Conservation (phyloP, 2,329 filamentous ascomycete species). For the Pyrenophora teres region DNA sequence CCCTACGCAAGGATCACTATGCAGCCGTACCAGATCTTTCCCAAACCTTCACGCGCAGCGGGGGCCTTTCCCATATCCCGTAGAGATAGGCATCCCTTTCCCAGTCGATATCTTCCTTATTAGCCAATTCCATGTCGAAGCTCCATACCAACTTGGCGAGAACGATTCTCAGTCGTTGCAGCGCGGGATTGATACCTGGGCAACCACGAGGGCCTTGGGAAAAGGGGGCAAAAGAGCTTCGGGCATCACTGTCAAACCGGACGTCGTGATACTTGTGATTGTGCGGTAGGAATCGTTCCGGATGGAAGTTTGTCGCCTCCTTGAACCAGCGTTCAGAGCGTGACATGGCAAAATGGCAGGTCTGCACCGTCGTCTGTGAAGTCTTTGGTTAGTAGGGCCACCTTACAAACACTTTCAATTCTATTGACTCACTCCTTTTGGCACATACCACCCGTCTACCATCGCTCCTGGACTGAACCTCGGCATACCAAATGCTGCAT, state of each 20-base stretch:
- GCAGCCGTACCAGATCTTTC: too few species aligned
- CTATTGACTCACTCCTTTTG: constrained; percentile 1
- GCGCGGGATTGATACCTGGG: constrained; percentile 21
- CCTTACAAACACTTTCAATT: too few species aligned
- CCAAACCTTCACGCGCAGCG: too few species aligned
- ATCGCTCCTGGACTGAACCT: neutral
- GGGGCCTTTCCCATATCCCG: too few species aligned
- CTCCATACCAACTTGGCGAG: constrained; percentile 19
- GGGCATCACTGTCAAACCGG: constrained; percentile 28
- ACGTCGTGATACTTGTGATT: neutral
- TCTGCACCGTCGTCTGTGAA: neutral
- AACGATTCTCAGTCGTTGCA: constrained; percentile 23
- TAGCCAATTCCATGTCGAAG: too few species aligned
- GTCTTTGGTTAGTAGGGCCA: too few species aligned
- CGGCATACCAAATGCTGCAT: neutral
- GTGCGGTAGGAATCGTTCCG: neutral
- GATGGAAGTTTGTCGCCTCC: neutral
- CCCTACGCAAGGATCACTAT: too few species aligned
- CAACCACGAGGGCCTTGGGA: constrained; percentile 17
- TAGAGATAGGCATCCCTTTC: too few species aligned
- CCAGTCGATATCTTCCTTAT: too few species aligned
- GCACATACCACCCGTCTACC: neutral
- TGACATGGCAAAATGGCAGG: neutral
- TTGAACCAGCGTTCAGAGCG: neutral
- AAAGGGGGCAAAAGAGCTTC: constrained; percentile 21